phyloP scores from a whole-genome alignment of 208 protist species.

The Leishmania turanica region DNA sequence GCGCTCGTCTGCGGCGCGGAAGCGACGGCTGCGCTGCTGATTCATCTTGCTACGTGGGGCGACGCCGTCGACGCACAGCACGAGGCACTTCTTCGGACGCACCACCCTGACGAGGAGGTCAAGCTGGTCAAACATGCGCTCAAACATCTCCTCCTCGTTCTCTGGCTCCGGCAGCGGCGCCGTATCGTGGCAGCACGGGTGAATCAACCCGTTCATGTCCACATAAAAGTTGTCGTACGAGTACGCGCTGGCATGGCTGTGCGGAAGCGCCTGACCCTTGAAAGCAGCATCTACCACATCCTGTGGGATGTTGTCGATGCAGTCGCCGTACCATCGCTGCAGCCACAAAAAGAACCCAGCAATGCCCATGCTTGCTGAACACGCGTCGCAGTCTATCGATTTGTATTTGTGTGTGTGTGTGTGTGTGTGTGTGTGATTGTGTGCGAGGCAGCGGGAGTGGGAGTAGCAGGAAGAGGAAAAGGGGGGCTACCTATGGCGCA shows the following conservation, averaged over 20 bases:
- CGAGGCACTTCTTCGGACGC: conserved; percentile 97
- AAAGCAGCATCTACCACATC: conserved; percentile 63
- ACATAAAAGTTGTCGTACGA: conserved; percentile 99
- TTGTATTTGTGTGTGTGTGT: neutral
- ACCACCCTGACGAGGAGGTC: conserved; percentile 98
- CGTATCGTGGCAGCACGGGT: conserved; percentile 99
- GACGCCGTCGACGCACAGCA: conserved; percentile 98
- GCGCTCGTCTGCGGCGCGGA: conserved; percentile 94
- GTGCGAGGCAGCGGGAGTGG: neutral
- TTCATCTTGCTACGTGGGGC: conserved; percentile 99
- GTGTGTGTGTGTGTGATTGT: neutral
- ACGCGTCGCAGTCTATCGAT: neutral
- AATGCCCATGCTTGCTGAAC: conserved; percentile 71
- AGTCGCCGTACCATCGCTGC: conserved; percentile 80
- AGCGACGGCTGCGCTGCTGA: conserved; percentile 98
- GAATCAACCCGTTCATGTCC: conserved; percentile 99
- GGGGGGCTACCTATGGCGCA: neutral
- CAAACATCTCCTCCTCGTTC: conserved; percentile 93
- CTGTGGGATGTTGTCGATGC: conserved; percentile 82
- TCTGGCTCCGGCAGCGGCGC: conserved; percentile 77
- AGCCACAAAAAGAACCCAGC: conserved; percentile 92
- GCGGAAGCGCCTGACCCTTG: conserved; percentile 35
- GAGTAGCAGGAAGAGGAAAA: neutral
- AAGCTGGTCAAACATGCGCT: conserved; percentile 96
- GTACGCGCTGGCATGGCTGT: conserved; percentile 29